Conservation (phyloP, 495 filamentous ascomycete species). For the Talaromyces liani region DNA sequence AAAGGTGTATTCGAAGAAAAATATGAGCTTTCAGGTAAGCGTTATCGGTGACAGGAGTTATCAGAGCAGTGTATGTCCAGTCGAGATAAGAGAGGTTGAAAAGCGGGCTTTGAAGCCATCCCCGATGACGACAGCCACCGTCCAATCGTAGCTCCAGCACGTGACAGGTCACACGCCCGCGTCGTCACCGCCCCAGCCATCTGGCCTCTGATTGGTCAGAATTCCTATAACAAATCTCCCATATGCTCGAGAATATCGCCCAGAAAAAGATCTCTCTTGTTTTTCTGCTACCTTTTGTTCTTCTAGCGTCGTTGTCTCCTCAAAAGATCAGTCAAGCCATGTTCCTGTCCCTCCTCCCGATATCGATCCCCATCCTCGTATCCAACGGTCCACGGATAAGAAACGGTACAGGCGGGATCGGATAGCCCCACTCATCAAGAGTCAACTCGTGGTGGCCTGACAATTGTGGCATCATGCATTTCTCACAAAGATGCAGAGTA, state of each 20-base stretch:
- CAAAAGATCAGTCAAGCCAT: background rate
- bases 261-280: background rate
- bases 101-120: slow-evolving; percentile 3
- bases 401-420: background rate
- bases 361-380: background rate
- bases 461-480: background rate
- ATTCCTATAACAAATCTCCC: background rate
- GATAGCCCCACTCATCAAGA: background rate
- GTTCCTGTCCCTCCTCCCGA: background rate
- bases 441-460: background rate
- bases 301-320: background rate
- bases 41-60: background rate
- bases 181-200: background rate
- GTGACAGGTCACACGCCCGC: slow-evolving; percentile 5
- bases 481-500: background rate
- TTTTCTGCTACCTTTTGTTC: background rate
- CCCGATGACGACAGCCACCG: slow-evolving; percentile 1
- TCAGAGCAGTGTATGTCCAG: background rate
- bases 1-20: background rate
- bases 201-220: background rate
- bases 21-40: background rate
- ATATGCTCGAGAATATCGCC: background rate
- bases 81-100: background rate
- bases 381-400: background rate
- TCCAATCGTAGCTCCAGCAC: slow-evolving; percentile 4